Conservation (phyloP, 345 rosid species). For the Aethionema arabicum region DNA sequence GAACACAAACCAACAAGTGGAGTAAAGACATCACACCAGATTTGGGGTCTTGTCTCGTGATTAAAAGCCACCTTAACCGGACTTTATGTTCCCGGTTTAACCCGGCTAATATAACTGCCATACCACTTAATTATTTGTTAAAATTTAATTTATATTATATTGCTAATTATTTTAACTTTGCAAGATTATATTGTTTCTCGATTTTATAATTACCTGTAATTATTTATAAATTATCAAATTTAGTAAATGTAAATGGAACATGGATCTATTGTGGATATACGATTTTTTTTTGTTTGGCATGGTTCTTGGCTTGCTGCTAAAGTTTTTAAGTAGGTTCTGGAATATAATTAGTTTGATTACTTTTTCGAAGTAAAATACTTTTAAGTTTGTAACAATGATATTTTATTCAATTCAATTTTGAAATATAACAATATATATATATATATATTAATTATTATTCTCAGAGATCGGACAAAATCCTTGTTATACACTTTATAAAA, state of each 20-base stretch:
- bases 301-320: slow-evolving; percentile 25
- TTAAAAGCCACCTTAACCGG: slow-evolving; percentile 31
- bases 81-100: slow-evolving; percentile 28
- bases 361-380: slow-evolving; percentile 3
- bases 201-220: no score
- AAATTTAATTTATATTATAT: no score
- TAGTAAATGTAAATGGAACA: no score
- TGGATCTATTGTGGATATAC: not conserved
- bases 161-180: no score
- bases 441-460: no score
- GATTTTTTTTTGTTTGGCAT: slow-evolving; percentile 1
- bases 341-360: slow-evolving; percentile 3
- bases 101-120: slow-evolving; percentile 32
- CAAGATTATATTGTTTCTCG: no score
- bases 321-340: slow-evolving; percentile 4
- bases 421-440: no score
- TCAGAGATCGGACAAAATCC: no score
- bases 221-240: no score
- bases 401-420: not conserved
- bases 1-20: slow-evolving; percentile 26
- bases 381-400: not conserved
- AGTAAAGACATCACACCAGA: slow-evolving; percentile 26
- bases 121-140: slow-evolving; percentile 15
- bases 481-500: not conserved
- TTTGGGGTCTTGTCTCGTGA: slow-evolving; percentile 36